These are phyloP conservation scores for Phylloporus arenicola DNA, from an alignment of 768 basidiomycete genomes.

Conservation along the genomic window DNA sequence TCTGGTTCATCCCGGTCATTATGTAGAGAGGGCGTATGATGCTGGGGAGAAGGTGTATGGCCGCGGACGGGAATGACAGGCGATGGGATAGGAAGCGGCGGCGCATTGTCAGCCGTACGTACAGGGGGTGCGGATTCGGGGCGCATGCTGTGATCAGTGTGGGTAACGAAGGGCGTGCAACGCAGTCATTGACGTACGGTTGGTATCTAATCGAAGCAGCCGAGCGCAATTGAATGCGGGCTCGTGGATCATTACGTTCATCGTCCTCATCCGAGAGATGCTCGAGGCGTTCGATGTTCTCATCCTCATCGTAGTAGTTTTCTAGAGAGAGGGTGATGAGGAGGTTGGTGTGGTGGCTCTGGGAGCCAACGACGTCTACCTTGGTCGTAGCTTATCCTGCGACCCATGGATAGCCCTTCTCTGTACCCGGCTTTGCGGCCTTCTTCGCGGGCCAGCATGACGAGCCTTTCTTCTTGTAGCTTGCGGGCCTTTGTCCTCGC, in stretches of 20 bases:
- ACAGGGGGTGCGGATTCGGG: conserved; percentile 26
- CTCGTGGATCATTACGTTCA: conserved; percentile 18
- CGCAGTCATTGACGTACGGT: conserved; percentile 19
- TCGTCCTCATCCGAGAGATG: conserved; percentile 19
- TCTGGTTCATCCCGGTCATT: conserved; percentile 16
- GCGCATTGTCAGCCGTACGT: conserved; percentile 16
- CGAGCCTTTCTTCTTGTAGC: conserved; percentile 38
- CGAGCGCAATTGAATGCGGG: conserved; percentile 11
- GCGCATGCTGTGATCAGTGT: conserved; percentile 19
- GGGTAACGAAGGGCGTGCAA: conserved; percentile 5
- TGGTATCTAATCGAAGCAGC: conserved; percentile 13
- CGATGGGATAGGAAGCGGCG: conserved; percentile 23
- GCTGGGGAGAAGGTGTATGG: conserved; percentile 19
- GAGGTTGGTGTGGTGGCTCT: too few relatives aligned
- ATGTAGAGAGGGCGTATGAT: conserved; percentile 8
- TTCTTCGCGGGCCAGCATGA: conserved; percentile 40
- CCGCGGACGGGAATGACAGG: conserved; percentile 8
- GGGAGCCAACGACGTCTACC: conserved; percentile 16
- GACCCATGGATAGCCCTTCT: conserved; percentile 36
- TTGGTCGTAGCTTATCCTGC: conserved; percentile 27
- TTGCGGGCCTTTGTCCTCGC: conserved; percentile 42
- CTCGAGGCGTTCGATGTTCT: conserved; percentile 11
- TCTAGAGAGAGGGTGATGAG: too few relatives aligned
- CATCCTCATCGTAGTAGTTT: not conserved
- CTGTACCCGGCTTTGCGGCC: conserved; percentile 37